Evolutionary conservation across 2,329 filamentous ascomycete species (phyloP), one percentile per base, ranked within the genome.

Genomic region (Aspergillus sp.): DNA sequence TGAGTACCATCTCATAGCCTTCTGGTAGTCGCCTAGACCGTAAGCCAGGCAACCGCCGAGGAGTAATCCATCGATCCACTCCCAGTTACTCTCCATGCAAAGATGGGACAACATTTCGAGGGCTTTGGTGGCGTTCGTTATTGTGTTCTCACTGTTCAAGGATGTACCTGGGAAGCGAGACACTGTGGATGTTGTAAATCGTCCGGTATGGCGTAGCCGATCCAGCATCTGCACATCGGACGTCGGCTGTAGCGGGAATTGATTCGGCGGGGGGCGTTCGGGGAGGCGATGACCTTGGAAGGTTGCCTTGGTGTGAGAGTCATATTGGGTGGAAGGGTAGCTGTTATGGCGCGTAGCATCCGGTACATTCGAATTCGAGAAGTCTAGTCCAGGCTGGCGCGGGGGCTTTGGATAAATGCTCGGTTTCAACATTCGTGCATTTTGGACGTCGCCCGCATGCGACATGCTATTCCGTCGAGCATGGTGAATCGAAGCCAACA

Each of bases 1-100:
- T 3, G 70, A 72, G 64, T 80, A 80, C 76, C 78, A 80, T 47
- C 75, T 68, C 65, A 77, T 70, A 24, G 78, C 77, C 64, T 90
- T 87, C 56, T 88, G 82, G 66, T 94, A 95, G 65, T 90, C 85
- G 56, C 90, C 90, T 13, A 97, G 75, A 7, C 89, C 92, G 73
- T 97, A 97, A 46, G 93, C 87, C 52, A 99, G 78, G 73, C 94
- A 97, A 2, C 94, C 94, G 36, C 89, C 90, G 6, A 97, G 78
- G 36, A 97, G 78, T 77, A 97, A 92, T 2, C 94, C 94, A 66
- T 97, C 93, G 49, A 91, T 82, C 94, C 94, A 99, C 61, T 85
- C 82, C 89, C 90, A 94, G 9, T 80, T 81, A 63, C 87, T 90
- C 67, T 93, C 87, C 62, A 88, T 84, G 66, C 90, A 95, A 6